Percentiles rank a stretch among this genome's conserved stretches.
Evolutionary conservation across 495 filamentous ascomycete species (phyloP).

Genomic region (Penicillium simplicissimum): DNA sequence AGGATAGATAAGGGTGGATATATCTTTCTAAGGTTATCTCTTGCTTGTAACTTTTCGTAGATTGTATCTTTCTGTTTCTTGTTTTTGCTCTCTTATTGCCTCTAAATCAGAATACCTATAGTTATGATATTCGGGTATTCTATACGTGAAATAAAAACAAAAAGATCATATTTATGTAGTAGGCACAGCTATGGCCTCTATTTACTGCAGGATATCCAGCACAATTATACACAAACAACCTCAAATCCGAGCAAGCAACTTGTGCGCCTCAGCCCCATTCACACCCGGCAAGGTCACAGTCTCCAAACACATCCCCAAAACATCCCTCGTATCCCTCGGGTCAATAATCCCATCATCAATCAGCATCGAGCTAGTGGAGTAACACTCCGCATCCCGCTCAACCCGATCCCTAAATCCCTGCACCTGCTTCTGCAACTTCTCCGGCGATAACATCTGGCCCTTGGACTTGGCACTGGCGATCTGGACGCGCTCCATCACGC

Average conservation of each 20-base stretch:
- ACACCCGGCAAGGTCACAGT: constrained; percentile 24
- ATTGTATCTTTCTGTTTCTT: too few species aligned
- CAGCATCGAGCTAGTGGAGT: constrained; percentile 31
- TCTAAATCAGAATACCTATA: too few species aligned
- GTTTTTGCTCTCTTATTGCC: too few species aligned
- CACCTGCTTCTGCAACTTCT: constrained; percentile 23
- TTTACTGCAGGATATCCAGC: not conserved
- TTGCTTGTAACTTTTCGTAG: too few species aligned
- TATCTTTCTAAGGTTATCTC: too few species aligned
- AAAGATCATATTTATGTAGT: too few species aligned
- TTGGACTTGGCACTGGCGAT: constrained; percentile 24
- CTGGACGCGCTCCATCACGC: constrained; percentile 36
- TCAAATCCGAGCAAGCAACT: constrained; percentile 15
- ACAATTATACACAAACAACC: not conserved
- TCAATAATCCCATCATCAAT: constrained; percentile 40
- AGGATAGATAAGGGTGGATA: too few species aligned
- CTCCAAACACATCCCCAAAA: constrained; percentile 37
- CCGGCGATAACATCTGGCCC: constrained; percentile 21
- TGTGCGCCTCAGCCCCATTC: constrained; percentile 21
- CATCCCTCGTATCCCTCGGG: constrained; percentile 36
- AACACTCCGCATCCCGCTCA: constrained; percentile 29
- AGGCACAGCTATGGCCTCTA: too few species aligned
- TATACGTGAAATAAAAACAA: too few species aligned
- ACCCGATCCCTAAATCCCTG: constrained; percentile 19
- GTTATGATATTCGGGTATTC: too few species aligned